These are phyloP conservation scores for Ganoderma meredithae DNA, from an alignment of 1,284 basidiomycete genomes.

Conservation along the genomic window DNA sequence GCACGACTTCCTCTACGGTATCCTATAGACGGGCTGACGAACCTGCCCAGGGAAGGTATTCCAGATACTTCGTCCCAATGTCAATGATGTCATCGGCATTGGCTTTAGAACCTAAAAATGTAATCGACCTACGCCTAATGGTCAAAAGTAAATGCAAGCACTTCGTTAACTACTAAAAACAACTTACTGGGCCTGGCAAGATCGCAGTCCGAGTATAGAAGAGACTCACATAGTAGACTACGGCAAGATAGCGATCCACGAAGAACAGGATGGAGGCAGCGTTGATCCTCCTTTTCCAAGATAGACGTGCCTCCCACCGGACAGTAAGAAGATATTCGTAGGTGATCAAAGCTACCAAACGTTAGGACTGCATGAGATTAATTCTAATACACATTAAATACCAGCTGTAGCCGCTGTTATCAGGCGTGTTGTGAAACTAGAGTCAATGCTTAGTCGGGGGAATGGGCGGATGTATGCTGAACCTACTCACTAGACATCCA, in stretches of 20 bases:
- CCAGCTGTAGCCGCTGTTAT: too few relatives aligned
- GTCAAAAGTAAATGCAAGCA: background rate
- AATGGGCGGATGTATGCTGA: too few relatives aligned
- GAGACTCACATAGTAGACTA: background rate
- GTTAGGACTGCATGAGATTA: background rate
- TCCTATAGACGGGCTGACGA: background rate
- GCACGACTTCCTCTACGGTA: background rate
- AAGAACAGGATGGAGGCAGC: constrained; percentile 13
- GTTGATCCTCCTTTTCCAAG: constrained; percentile 16
- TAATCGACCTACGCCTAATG: background rate
- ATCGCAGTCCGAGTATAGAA: background rate
- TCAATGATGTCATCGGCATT: background rate
- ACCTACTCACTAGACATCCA: too few relatives aligned
- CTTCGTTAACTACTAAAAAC: background rate
- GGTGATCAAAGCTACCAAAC: background rate
- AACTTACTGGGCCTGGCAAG: background rate
- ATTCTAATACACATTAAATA: too few relatives aligned
- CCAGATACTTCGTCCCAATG: background rate
- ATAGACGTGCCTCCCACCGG: constrained; percentile 9
- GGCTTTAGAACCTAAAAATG: too few relatives aligned
- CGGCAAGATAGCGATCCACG: constrained; percentile 9
- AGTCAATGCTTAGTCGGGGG: too few relatives aligned
- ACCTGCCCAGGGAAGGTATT: constrained; percentile 8
- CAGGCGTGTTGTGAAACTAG: too few relatives aligned
- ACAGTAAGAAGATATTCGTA: constrained; percentile 21